Percentiles rank a stretch among this genome's conserved stretches.
Conservation (phyloP, 345 rosid genomes). For the Camelina neglecta region DNA sequence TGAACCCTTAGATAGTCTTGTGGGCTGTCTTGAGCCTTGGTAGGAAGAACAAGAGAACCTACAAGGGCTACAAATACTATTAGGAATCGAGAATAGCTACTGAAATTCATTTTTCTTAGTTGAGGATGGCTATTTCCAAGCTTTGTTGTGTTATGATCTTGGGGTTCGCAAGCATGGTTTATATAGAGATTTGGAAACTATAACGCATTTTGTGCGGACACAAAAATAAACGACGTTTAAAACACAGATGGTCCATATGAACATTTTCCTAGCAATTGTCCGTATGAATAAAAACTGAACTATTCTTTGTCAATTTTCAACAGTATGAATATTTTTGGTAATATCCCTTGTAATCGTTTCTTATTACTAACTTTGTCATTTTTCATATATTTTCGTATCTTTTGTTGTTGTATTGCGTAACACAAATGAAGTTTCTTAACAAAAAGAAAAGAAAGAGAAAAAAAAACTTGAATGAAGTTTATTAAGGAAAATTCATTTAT, state of each 20-base stretch:
- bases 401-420: background rate
- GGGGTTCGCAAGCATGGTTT: background rate
- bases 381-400: background rate
- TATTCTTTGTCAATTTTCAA: background rate
- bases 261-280: background rate
- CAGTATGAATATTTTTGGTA: background rate
- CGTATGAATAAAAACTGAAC: background rate
- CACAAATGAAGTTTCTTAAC: background rate
- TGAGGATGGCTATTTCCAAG: background rate
- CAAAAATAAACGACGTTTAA: background rate
- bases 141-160: slow-evolving; percentile 26
- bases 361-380: background rate
- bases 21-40: slow-evolving; percentile 33
- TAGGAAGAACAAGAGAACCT: slow-evolving; percentile 32
- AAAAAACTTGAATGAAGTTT: background rate
- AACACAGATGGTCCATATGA: background rate
- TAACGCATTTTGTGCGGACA: background rate
- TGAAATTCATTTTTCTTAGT: slow-evolving; percentile 12
- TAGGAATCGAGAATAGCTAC: slow-evolving; percentile 1
- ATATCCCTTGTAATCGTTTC: background rate
- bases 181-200: slow-evolving; percentile 6
- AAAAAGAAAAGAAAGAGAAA: too few species aligned
- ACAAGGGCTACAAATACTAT: slow-evolving; percentile 15
- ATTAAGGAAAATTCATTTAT: background rate
- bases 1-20: slow-evolving; percentile 35